Percentiles rank a stretch among this genome's conserved stretches.
Conservation (phyloP, 2,329 filamentous ascomycete species). For the Thelonectria rubi region DNA sequence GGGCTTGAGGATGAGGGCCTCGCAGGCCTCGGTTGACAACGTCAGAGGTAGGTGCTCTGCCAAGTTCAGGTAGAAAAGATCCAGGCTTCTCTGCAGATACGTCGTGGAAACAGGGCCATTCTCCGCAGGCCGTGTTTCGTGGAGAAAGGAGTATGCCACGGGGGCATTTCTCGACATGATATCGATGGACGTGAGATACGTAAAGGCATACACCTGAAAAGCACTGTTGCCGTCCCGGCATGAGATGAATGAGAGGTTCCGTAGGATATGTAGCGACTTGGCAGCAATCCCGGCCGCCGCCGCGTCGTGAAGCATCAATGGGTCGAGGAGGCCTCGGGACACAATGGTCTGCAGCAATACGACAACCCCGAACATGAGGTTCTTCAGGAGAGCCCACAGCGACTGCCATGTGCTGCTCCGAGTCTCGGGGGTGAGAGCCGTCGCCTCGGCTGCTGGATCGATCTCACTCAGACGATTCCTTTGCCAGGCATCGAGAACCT, state of each 20-base stretch:
- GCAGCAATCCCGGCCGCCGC: conserved; percentile 71
- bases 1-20: conserved; percentile 77
- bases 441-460: conserved; percentile 72
- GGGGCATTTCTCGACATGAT: conserved; percentile 76
- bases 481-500: conserved; percentile 76
- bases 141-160: conserved; percentile 73
- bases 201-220: conserved; percentile 87
- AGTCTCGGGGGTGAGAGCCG: conserved; percentile 71
- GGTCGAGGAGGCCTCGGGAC: conserved; percentile 67
- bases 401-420: conserved; percentile 72
- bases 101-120: conserved; percentile 43
- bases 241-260: conserved; percentile 84
- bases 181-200: conserved; percentile 84
- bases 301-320: conserved; percentile 53
- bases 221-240: conserved; percentile 75
- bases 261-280: conserved; percentile 76
- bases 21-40: conserved; percentile 72
- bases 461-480: conserved; percentile 77
- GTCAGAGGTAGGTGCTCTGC: conserved; percentile 83
- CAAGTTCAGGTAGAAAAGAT: conserved; percentile 88
- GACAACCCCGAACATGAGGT: conserved; percentile 78
- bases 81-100: conserved; percentile 73
- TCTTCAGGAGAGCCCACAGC: conserved; percentile 79
- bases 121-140: conserved; percentile 61
- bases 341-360: conserved; percentile 79